Percentiles rank a stretch among this genome's conserved stretches.
Evolutionary conservation across 2,329 filamentous ascomycete genomes (phyloP).

Genomic region (Aspergillus aculeatus): DNA sequence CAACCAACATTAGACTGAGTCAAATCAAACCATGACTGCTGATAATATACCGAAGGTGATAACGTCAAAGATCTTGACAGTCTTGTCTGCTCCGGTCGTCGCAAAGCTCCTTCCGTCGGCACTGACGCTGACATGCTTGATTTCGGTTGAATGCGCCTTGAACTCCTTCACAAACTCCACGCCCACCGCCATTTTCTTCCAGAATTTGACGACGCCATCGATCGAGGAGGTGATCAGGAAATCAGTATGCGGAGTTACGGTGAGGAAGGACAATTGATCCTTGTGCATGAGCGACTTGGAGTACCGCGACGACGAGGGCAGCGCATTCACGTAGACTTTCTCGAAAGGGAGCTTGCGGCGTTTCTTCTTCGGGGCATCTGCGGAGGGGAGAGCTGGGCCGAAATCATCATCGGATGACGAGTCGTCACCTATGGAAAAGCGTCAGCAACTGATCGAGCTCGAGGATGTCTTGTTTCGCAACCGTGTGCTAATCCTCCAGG

Average conservation of each 20-base stretch:
- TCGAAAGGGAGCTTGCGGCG: constrained; percentile 87
- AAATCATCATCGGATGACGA: constrained; percentile 85
- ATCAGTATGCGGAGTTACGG: constrained; percentile 84
- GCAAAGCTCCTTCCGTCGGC: constrained; percentile 91
- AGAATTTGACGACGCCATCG: constrained; percentile 98
- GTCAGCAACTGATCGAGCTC: constrained; percentile 7
- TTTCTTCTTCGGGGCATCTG: constrained; percentile 81
- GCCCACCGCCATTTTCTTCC: constrained; percentile 89
- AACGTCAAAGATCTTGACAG: constrained; percentile 58
- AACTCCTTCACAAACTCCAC: constrained; percentile 99
- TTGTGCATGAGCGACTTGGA: constrained; percentile 98
- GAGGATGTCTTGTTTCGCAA: not conserved
- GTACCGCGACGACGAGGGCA: constrained; percentile 79
- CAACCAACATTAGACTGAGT: constrained; percentile 13
- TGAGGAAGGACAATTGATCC: constrained; percentile 85
- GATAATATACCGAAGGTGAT: constrained; percentile 67
- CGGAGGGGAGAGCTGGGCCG: constrained; percentile 83
- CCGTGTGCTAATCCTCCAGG: not conserved
- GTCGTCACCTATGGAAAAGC: constrained; percentile 27
- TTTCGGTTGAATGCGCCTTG: constrained; percentile 81
- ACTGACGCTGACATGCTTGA: constrained; percentile 80
- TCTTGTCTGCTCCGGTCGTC: constrained; percentile 65
- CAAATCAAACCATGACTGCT: no score
- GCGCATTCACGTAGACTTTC: constrained; percentile 87
- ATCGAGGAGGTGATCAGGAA: constrained; percentile 92